A percentile compares a stretch with the other conserved stretches of the same genome.
These are phyloP conservation scores for Porodaedalea pini DNA, from an alignment of 1,284 basidiomycete genomes.

Conservation along the genomic window DNA sequence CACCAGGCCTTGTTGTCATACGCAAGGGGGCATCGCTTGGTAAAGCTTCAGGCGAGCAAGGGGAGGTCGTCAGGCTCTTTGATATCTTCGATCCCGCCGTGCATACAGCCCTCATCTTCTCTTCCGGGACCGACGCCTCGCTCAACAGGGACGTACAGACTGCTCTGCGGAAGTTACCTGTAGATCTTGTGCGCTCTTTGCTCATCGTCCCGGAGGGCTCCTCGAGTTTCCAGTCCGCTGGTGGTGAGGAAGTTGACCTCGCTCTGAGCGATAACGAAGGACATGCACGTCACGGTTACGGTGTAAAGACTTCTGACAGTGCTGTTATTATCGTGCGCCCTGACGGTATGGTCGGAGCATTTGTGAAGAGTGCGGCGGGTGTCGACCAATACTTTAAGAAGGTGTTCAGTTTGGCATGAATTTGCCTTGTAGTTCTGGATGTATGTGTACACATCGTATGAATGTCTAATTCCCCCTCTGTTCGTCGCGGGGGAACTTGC, in stretches of 20 bases:
- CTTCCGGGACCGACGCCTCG: background rate
- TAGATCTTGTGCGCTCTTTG: background rate
- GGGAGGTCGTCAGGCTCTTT: slow-evolving; percentile 13
- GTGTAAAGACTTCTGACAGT: slow-evolving; percentile 6
- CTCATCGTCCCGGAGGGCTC: background rate
- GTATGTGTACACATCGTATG: too few relatives aligned
- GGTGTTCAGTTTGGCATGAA: slow-evolving; percentile 1
- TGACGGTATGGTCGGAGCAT: slow-evolving; percentile 39
- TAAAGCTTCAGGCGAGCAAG: background rate
- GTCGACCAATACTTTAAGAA: slow-evolving; percentile 34
- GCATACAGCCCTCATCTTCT: slow-evolving; percentile 23
- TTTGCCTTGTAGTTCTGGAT: too few relatives aligned
- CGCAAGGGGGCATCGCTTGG: background rate
- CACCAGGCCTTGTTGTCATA: slow-evolving; percentile 16
- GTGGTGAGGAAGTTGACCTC: slow-evolving; percentile 22
- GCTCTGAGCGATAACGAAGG: slow-evolving; percentile 37
- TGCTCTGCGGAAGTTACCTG: background rate
- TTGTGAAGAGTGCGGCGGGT: slow-evolving; percentile 31
- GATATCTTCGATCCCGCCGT: slow-evolving; percentile 19
- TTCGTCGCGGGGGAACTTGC: too few relatives aligned
- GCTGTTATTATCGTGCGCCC: slow-evolving; percentile 37
- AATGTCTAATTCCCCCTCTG: too few relatives aligned
- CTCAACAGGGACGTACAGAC: too few relatives aligned
- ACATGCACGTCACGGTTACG: slow-evolving; percentile 38
- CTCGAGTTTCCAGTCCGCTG: background rate